Evolutionary conservation across 345 rosid species (phyloP).

Genomic region (Triadica sebifera): DNA sequence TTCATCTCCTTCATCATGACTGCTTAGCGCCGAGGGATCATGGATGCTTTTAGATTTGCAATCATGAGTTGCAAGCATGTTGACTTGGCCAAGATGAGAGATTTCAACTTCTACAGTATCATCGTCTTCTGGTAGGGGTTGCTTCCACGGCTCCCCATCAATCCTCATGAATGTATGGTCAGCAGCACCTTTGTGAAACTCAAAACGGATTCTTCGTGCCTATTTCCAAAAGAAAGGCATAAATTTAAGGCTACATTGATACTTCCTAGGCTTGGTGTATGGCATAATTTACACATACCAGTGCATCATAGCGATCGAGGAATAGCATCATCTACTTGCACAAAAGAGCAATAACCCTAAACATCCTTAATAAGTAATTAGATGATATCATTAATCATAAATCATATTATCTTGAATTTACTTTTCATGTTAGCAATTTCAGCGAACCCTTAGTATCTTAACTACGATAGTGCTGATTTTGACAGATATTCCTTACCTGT

Average conservation of each 20-base stretch:
- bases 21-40: slow-evolving; percentile 35
- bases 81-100: slow-evolving; percentile 83
- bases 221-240: slow-evolving; percentile 22
- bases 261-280: no score
- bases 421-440: background rate
- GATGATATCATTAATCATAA: no score
- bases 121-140: slow-evolving; percentile 64
- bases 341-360: no score
- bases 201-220: slow-evolving; percentile 71
- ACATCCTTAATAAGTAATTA: no score
- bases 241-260: background rate
- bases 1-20: slow-evolving; percentile 22
- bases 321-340: background rate
- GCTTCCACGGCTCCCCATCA: slow-evolving; percentile 96
- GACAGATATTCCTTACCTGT: slow-evolving; percentile 44
- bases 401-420: background rate
- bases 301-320: background rate
- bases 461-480: background rate
- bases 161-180: slow-evolving; percentile 79
- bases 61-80: slow-evolving; percentile 75
- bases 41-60: slow-evolving; percentile 55
- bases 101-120: slow-evolving; percentile 79
- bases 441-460: no score
- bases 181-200: slow-evolving; percentile 72
- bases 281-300: background rate